Evolutionary conservation across 2,329 filamentous ascomycete genomes (phyloP).

Genomic region (Beauveria sp.): DNA sequence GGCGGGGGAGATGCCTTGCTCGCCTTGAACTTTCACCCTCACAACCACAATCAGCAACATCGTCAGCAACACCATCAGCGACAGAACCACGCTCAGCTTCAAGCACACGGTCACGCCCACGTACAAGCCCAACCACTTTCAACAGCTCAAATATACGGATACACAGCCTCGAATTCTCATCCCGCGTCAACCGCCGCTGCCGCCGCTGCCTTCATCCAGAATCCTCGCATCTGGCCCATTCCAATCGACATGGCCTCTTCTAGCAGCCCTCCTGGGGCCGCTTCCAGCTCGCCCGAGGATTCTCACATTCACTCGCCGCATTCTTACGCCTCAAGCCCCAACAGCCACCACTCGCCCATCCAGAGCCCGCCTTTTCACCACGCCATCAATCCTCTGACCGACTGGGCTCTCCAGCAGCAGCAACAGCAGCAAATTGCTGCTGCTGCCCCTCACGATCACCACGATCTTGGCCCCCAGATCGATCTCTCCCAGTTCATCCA

Average conservation of each 20-base stretch:
- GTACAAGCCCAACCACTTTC: not conserved
- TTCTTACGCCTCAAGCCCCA: conserved; percentile 43
- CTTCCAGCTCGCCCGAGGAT: conserved; percentile 44
- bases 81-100: conserved; percentile 11
- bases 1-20: conserved; percentile 51
- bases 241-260: conserved; percentile 43
- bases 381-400: conserved; percentile 44
- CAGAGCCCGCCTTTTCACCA: conserved; percentile 49
- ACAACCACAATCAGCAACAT: conserved; percentile 41
- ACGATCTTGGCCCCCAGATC: conserved; percentile 28
- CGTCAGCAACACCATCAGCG: conserved; percentile 36
- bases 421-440: conserved; percentile 26
- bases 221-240: conserved; percentile 39
- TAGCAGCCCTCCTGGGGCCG: conserved; percentile 34
- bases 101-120: conserved; percentile 1
- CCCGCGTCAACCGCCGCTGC: conserved; percentile 14
- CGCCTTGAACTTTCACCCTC: conserved; percentile 53
- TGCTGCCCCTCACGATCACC: conserved; percentile 18
- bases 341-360: conserved; percentile 40
- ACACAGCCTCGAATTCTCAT: not conserved
- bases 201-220: conserved; percentile 27
- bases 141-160: conserved; percentile 4
- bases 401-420: conserved; percentile 55
- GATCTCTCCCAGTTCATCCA: conserved; percentile 48
- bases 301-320: conserved; percentile 40